These are phyloP conservation scores for Panicum miliaceum DNA, from an alignment of 176 grass and related monocot species.

Conservation along the genomic window DNA sequence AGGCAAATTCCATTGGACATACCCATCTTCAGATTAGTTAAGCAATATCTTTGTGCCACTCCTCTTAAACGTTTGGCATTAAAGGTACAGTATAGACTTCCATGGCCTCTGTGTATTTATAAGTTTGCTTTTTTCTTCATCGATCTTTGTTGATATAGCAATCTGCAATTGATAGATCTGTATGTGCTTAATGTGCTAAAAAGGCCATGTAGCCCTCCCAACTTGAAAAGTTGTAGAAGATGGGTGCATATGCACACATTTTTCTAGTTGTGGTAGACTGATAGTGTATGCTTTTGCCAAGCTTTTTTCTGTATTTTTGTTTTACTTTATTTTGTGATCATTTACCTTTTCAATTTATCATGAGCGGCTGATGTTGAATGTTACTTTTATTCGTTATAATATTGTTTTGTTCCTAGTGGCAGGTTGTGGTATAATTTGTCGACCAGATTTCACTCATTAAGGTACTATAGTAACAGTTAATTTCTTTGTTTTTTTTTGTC, in stretches of 20 bases:
- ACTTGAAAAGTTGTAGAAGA: not conserved
- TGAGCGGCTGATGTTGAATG: not conserved
- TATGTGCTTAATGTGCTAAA: not conserved
- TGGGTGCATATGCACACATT: not conserved
- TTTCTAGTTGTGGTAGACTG: not conserved
- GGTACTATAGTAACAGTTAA: constrained; percentile 31
- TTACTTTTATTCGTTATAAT: not conserved
- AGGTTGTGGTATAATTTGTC: constrained; percentile 26
- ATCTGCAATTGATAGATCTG: constrained; percentile 30
- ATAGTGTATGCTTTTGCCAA: constrained; percentile 7
- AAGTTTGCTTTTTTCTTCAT: constrained; percentile 31
- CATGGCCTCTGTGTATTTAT: constrained; percentile 33
- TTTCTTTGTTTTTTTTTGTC: constrained; percentile 15
- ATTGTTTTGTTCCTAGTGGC: constrained; percentile 5
- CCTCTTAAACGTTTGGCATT: constrained; percentile 82
- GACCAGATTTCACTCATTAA: not conserved
- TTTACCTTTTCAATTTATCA: constrained; percentile 18
- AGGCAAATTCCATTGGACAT: constrained; percentile 82
- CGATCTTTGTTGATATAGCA: constrained; percentile 18
- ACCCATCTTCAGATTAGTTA: constrained; percentile 85
- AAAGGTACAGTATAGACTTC: constrained; percentile 54
- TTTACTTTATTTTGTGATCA: constrained; percentile 4
- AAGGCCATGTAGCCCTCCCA: not conserved
- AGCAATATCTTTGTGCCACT: constrained; percentile 91
- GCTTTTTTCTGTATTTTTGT: constrained; percentile 31